These are phyloP conservation scores for Tulasnella sp. DNA, from an alignment of 768 basidiomycete genomes.

Conservation along the genomic window DNA sequence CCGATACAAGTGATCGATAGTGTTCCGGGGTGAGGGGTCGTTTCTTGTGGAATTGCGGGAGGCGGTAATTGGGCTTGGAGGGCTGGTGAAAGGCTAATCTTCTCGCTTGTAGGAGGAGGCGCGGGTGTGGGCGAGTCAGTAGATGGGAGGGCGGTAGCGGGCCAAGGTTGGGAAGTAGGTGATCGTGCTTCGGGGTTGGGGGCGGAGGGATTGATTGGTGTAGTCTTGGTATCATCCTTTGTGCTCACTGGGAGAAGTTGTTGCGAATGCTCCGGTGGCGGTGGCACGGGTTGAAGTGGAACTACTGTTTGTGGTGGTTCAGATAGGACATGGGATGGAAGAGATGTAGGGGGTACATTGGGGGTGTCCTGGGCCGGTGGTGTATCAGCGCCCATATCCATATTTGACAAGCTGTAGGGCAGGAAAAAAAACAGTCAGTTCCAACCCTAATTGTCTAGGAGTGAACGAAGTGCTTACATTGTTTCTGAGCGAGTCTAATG, in stretches of 20 bases:
- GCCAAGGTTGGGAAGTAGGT: conserved; percentile 13
- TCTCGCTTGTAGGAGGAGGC: neutral
- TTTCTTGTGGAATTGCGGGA: neutral
- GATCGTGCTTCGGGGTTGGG: neutral
- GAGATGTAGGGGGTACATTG: neutral
- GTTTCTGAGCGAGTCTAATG: no score
- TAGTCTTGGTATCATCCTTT: neutral
- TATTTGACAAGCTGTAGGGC: no score
- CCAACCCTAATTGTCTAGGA: no score
- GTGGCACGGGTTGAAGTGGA: conserved; percentile 6
- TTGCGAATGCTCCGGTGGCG: neutral
- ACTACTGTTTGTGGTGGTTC: conserved; percentile 9
- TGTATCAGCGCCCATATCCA: conserved; percentile 3
- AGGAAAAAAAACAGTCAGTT: no score
- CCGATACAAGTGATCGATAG: neutral
- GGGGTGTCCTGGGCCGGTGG: neutral
- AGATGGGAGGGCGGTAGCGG: conserved; percentile 16
- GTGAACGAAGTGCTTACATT: no score
- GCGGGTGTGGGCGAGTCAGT: neutral
- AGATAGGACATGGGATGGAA: neutral
- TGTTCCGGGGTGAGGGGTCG: conserved; percentile 10
- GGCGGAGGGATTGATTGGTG: neutral
- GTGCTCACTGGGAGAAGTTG: neutral
- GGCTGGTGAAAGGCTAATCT: no score
- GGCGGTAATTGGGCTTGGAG: no score